Base-by-base conservation (phyloP, 352 stramenopile species). In the Phytopythium mirpurense region DNA sequence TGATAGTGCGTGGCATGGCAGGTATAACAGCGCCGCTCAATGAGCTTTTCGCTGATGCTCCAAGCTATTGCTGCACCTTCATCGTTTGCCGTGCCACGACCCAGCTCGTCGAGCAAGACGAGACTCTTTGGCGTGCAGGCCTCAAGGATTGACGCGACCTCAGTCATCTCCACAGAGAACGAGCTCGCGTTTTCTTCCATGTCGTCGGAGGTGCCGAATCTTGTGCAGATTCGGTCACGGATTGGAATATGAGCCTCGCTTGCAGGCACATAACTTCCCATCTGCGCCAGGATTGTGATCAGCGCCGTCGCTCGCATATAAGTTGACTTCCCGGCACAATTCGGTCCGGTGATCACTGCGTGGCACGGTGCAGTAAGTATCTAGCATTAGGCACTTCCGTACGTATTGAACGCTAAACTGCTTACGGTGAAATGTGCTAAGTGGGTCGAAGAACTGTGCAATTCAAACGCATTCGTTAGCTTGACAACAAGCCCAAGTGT, bases 171-270 rank as follows among this genome's bases (percentile, higher is more conserved):
- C 26, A 96, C 77, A 12, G 72, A 74, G 59, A 98, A 98, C 5
- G 89, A 95, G 49, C 86, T 96, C 18, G 90, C 67, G 58, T 97
- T 98, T 60, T 96, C 87, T 68, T 98, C 90, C 78, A 98, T 96
- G 52, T 96, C 88, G 47, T 98, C 91, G 3, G 84, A 90, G 8
- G 89, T 97, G 11, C 88, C 89, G 40, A 98, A 94, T 45, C 90
- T 73, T 14, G 91, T 96, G 43, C 95, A 87, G n/a, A 98, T 90
- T 2, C 88, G 72, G 59, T 96, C 82, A 31, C 86, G 68, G 54
- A 97, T 65, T 12, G 89, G 84, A 59, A 98, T 87, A 21, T 62
- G 63, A 12, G 88, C 90, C 32, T 86, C 68, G 23, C 72, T 66
- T 31, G 90, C 90, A 14, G 91, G 90, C 12, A 98, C 89, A 38